These are phyloP conservation scores for Penicillium subrubescens DNA, from an alignment of 495 filamentous ascomycete genomes.

Conservation along the genomic window DNA sequence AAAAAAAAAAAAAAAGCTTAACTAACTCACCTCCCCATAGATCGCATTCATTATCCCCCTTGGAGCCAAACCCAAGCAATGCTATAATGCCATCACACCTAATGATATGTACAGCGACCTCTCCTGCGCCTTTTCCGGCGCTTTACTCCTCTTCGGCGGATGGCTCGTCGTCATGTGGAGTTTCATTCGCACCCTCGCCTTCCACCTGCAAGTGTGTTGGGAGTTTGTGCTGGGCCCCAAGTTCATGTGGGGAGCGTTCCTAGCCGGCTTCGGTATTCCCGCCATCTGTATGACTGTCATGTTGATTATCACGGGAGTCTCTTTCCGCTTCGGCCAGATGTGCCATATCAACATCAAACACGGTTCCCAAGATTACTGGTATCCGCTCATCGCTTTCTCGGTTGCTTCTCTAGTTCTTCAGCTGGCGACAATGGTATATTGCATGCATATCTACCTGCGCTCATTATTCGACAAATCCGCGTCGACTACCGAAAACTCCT, in stretches of 20 bases:
- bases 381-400: conserved; percentile 79
- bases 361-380: conserved; percentile 85
- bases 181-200: conserved; percentile 85
- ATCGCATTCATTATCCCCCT: conserved; percentile 88
- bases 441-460: conserved; percentile 88
- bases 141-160: conserved; percentile 82
- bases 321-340: conserved; percentile 85
- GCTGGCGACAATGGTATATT: conserved; percentile 83
- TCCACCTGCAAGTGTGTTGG: conserved; percentile 98
- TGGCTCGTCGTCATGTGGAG: conserved; percentile 82
- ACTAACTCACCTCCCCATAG: conserved; percentile 15
- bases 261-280: conserved; percentile 81
- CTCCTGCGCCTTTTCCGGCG: conserved; percentile 85
- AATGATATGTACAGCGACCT: conserved; percentile 84
- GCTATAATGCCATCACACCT: conserved; percentile 87
- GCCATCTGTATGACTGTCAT: conserved; percentile 70
- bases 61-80: conserved; percentile 76
- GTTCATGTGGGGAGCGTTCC: conserved; percentile 87
- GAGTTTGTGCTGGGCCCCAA: conserved; percentile 83
- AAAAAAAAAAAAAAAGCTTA: background rate
- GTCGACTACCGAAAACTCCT: conserved; percentile 63
- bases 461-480: conserved; percentile 71
- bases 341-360: conserved; percentile 91
- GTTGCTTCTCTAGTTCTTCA: conserved; percentile 81
- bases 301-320: conserved; percentile 85